Base-by-base conservation (phyloP, 176 grass and related monocot species). In the Bromus sterilis region DNA sequence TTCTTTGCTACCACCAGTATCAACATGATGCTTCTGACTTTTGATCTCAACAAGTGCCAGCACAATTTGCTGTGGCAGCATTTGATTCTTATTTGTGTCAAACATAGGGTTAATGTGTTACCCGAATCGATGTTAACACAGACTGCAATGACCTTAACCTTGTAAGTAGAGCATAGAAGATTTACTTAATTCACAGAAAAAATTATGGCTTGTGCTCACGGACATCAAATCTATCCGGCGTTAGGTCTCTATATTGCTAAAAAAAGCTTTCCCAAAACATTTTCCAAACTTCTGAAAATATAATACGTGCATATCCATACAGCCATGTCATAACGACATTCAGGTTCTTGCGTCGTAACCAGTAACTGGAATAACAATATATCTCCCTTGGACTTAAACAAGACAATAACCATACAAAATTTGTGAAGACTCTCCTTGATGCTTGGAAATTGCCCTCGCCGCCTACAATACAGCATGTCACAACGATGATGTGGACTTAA, bases 281-380 rank as follows among this genome's bases (percentile, higher is more conserved):
- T 44, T 43, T 4, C 37, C 11, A 0, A 48, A 48, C 39, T 48
- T 74, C 1, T 20, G 12, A 69, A 46, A 37, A 48, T 70, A 63
- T 29, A 70, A 63, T 71, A 6, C 18, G 33, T 24, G 24, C 41
- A 33, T 16, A 83, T 42, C 33, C 13, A 25, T 31, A 83, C 42
- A 82, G 31, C 56, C 13, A 67, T 67, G 40, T 37, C 43, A 87
- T 28, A 87, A 5, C 55, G 77, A 18, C 32, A 66, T 81, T 86
- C 31, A 71, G 32, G 64, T 72, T 21, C 13, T 37, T 32, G n/a
- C 53, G 40, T 61, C 79, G 77, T 76, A 82, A 70, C 51, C 23
- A 82, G 24, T 26, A 71, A 51, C 31, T 14, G 7, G 28, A 77
- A 79, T 11, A 89, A 86, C 29, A 89, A 76, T 9, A 89, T 76